Percentiles rank a stretch among this genome's conserved stretches.
phyloP scores from a whole-genome alignment of 2,329 filamentous ascomycete species.

The Xylariaceae sp. region DNA sequence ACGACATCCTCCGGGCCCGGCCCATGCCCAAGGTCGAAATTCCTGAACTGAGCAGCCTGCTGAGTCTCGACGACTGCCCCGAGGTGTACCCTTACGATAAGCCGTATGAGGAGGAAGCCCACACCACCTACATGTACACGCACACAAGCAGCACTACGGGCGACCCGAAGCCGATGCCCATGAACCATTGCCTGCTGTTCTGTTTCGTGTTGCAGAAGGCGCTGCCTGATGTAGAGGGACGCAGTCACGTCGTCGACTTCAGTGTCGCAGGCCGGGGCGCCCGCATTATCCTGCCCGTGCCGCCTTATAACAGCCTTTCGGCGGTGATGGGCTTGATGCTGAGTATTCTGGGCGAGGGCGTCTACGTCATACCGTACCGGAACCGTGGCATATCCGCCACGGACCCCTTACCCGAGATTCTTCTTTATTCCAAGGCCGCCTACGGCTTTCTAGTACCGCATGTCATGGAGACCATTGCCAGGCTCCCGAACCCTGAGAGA shows the following conservation, averaged over 20 bases:
- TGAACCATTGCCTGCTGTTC: conserved; percentile 12
- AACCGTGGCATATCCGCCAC: conserved; percentile 10
- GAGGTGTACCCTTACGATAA: conserved; percentile 21
- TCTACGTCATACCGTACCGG: conserved; percentile 20
- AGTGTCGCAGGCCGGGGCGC: conserved; percentile 10
- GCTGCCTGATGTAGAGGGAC: conserved; percentile 16
- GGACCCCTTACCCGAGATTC: conserved; percentile 14
- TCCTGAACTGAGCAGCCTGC: conserved; percentile 17
- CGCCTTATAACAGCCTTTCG: conserved; percentile 21
- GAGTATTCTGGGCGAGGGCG: conserved; percentile 18
- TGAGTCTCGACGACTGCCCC: conserved; percentile 5
- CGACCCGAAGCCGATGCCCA: conserved; percentile 15
- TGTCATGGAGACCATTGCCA: conserved; percentile 21
- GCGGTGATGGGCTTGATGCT: conserved; percentile 7
- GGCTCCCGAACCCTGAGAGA: conserved; percentile 14
- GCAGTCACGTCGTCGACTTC: conserved; percentile 9
- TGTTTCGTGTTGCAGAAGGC: conserved; percentile 5
- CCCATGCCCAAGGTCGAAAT: conserved; percentile 16
- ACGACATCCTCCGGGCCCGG: conserved; percentile 17
- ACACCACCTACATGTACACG: conserved; percentile 18
- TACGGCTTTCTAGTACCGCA: conserved; percentile 19
- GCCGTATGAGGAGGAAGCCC: conserved; percentile 18
- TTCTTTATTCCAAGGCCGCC: conserved; percentile 12
- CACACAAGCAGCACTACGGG: conserved; percentile 24
- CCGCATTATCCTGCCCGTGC: conserved; percentile 15